A percentile compares a stretch with the other conserved stretches of the same genome.
phyloP scores from a whole-genome alignment of 176 grass and related monocot genomes.

The Puccinellia tenuiflora region DNA sequence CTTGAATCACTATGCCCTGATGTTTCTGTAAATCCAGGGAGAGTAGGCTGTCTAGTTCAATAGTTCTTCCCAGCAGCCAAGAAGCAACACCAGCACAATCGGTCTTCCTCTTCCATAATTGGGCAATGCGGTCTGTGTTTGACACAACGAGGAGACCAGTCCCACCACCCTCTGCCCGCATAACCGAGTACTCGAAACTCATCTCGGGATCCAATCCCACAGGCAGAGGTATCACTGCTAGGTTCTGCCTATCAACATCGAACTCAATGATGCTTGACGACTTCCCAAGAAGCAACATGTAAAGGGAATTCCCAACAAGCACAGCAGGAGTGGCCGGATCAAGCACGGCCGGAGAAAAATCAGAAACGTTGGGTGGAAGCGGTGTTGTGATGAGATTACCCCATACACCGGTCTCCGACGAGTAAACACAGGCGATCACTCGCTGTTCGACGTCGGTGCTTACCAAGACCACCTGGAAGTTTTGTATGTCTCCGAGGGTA shows the following conservation, averaged over 20 bases:
- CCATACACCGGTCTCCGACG: background rate
- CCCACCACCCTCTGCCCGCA: background rate
- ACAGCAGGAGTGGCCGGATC: background rate
- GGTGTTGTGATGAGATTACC: background rate
- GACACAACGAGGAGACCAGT: background rate
- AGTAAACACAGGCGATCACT: background rate
- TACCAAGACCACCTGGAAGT: background rate
- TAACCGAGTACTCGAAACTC: background rate
- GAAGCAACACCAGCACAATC: background rate
- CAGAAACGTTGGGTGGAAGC: background rate
- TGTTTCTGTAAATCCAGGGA: background rate
- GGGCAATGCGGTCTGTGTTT: background rate
- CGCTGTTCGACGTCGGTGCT: background rate
- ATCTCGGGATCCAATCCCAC: background rate
- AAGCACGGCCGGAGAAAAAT: too few species aligned
- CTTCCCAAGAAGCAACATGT: background rate
- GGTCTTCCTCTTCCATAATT: background rate
- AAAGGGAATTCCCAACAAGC: background rate
- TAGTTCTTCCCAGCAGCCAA: background rate
- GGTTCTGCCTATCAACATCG: background rate
- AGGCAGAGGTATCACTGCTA: background rate
- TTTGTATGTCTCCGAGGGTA: background rate
- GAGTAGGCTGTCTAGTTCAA: background rate
- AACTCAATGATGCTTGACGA: too few species aligned
- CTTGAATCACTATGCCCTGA: background rate